phyloP scores from a whole-genome alignment of 768 basidiomycete species.

The Dentipellis sp. region DNA sequence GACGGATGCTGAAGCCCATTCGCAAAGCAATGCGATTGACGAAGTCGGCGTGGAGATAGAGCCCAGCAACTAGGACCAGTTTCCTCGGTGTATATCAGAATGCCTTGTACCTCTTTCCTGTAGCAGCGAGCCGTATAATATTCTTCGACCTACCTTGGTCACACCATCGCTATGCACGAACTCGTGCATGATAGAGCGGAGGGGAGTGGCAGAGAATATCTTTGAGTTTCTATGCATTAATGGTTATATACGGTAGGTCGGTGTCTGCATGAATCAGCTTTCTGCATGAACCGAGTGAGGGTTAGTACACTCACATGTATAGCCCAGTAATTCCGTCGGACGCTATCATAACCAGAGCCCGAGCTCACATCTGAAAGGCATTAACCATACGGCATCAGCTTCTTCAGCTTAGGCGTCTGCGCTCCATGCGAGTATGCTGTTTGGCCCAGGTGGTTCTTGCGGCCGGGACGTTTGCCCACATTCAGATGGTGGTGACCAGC shows the following conservation, averaged over 20 bases:
- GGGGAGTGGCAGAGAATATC: too few relatives aligned
- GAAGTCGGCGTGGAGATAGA: constrained; percentile 10
- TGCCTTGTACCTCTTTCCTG: too few relatives aligned
- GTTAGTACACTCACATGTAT: too few relatives aligned
- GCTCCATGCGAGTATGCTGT: constrained; percentile 57
- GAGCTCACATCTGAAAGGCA: not conserved
- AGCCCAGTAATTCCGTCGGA: not conserved
- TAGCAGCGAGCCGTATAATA: too few relatives aligned
- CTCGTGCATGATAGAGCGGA: too few relatives aligned
- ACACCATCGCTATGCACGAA: too few relatives aligned
- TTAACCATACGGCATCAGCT: constrained; percentile 62
- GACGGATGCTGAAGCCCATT: constrained; percentile 1
- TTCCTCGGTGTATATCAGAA: not conserved
- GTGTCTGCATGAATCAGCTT: not conserved
- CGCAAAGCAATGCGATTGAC: constrained; percentile 22
- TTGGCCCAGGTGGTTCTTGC: constrained; percentile 56
- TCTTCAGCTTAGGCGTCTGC: constrained; percentile 63
- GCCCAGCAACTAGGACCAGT: not conserved
- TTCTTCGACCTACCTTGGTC: too few relatives aligned
- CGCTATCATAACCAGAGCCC: not conserved
- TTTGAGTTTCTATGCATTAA: not conserved
- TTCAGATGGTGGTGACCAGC: constrained; percentile 72
- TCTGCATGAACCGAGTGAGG: too few relatives aligned
- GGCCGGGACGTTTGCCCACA: constrained; percentile 50
- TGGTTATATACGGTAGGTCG: not conserved